Evolutionary conservation across 2,329 filamentous ascomycete genomes (phyloP), one percentile per base, ranked within the genome.

Genomic region (Mollisiaceae sp.): DNA sequence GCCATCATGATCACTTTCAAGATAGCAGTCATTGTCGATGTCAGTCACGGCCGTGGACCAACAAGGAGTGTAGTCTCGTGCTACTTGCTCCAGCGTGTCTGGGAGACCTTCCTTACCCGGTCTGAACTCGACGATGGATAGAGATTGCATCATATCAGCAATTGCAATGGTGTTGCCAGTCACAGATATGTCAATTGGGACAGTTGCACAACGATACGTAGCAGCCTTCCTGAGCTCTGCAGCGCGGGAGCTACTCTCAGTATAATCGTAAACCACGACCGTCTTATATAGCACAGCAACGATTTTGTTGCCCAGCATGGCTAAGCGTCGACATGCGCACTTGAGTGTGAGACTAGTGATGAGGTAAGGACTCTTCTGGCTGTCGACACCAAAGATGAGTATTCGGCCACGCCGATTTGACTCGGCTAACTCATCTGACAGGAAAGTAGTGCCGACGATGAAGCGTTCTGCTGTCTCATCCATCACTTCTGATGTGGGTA

Each of bases 241-340:
- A 68, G 78, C 82, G 35, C 72, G 86, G 65, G 77, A 82, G 20
- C 84, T 88, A 73, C 79, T 86, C 75, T 89, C 86, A 0, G 75
- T 73, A 65, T 87, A 89, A 18, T 78, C 77, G 69, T 83, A 86
- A 2, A 88, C 76, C 1, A 89, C 81, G 66, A 96, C 89, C 0
- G 93, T 97, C 79, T 97, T 98, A 64, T 92, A 89, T n/a, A 98
- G 82, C 0, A 91, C 93, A 1, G 93, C 92, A 24, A 97, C 90
- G 58, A 99, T 90, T 66, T 90, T 89, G 65, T 90, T 90, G 27
- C 87, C 87, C 68, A 95, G 83, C 63, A 94, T 86, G 1, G 86
- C 90, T 32, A 99, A 78, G 65, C 90, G 91, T 65, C 93, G 87
- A 76, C 94, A 97, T 1, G 91, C 89, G 2, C 93, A 93, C 74